A percentile compares a stretch with the other conserved stretches of the same genome.
These are phyloP conservation scores for Cytospora mali DNA, from an alignment of 2,329 filamentous ascomycete species.

Conservation along the genomic window DNA sequence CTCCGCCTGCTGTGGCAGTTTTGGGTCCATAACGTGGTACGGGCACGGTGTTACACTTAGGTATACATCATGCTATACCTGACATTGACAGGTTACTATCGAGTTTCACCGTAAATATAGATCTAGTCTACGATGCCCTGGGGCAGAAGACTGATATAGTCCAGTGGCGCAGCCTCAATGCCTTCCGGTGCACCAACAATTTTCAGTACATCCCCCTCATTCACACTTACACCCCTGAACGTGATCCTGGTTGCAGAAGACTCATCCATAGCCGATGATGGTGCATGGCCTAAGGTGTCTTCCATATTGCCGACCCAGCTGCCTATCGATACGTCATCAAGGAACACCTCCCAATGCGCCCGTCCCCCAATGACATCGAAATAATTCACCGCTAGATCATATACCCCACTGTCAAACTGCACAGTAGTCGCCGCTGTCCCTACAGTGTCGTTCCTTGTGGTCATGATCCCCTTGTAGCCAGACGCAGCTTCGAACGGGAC, in stretches of 20 bases:
- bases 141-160: slow-evolving; percentile 67
- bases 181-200: slow-evolving; percentile 62
- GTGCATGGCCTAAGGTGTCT: slow-evolving; percentile 59
- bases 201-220: slow-evolving; percentile 54
- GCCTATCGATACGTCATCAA: slow-evolving; percentile 57
- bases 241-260: slow-evolving; percentile 66
- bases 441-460: slow-evolving; percentile 51
- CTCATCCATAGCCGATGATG: slow-evolving; percentile 63
- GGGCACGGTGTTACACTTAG: too few species aligned
- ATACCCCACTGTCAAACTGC: slow-evolving; percentile 54
- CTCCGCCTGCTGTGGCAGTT: too few species aligned
- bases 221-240: slow-evolving; percentile 53
- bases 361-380: slow-evolving; percentile 64
- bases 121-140: slow-evolving; percentile 56
- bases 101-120: neutral
- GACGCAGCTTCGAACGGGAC: slow-evolving; percentile 64
- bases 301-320: slow-evolving; percentile 64
- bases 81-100: neutral
- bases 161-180: slow-evolving; percentile 64
- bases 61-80: too few species aligned
- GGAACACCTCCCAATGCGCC: slow-evolving; percentile 55
- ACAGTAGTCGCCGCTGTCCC: slow-evolving; percentile 53
- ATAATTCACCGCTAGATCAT: slow-evolving; percentile 68
- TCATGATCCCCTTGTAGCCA: slow-evolving; percentile 57
- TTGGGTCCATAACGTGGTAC: too few species aligned